These are phyloP conservation scores for Circinella umbellata DNA, from an alignment of 371 early-diverging fungal genomes.

Conservation along the genomic window DNA sequence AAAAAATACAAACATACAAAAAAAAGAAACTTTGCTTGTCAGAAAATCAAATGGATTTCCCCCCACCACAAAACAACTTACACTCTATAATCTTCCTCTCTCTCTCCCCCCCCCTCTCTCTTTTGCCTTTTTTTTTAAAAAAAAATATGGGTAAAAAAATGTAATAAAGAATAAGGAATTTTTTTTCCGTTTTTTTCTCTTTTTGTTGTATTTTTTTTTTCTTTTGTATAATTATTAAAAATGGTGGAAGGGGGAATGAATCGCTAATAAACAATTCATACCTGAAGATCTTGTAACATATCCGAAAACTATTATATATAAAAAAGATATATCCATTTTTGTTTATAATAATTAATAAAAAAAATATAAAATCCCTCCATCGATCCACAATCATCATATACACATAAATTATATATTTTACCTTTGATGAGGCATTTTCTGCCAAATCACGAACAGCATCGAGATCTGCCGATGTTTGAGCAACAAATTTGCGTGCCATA, in stretches of 20 bases:
- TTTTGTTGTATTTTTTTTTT: background rate
- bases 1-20: background rate
- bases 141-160: too few species aligned
- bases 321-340: background rate
- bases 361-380: too few species aligned
- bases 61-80: too few species aligned
- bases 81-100: too few species aligned
- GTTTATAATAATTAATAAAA: too few species aligned
- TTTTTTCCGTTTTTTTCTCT: background rate
- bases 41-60: too few species aligned
- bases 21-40: too few species aligned
- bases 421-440: slow-evolving; percentile 58
- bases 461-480: slow-evolving; percentile 78
- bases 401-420: slow-evolving; percentile 8
- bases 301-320: slow-evolving; percentile 17
- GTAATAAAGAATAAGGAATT: too few species aligned
- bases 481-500: slow-evolving; percentile 71
- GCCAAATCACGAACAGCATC: slow-evolving; percentile 75
- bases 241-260: background rate
- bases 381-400: too few species aligned
- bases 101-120: too few species aligned
- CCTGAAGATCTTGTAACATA: slow-evolving; percentile 28
- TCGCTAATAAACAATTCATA: slow-evolving; percentile 6
- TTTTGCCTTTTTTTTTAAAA: too few species aligned
- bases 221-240: background rate